Evolutionary conservation across 306 rosid genomes (phyloP).

Genomic region (Dicorynia guianensis): DNA sequence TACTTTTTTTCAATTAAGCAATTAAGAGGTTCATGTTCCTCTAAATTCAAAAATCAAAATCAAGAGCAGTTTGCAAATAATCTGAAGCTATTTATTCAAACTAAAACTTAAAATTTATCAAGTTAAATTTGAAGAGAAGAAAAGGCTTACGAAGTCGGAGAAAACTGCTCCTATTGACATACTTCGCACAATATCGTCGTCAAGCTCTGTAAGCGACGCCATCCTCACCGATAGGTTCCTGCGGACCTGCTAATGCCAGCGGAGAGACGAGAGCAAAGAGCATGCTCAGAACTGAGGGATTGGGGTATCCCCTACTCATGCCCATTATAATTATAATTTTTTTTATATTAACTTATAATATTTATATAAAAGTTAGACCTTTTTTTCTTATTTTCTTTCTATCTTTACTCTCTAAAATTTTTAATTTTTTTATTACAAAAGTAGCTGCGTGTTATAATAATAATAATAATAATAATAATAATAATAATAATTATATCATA

Average conservation of each 20-base stretch:
- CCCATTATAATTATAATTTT: too few species aligned
- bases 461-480: too few species aligned
- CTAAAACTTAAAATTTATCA: background rate
- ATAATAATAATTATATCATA: too few species aligned
- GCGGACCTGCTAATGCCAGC: background rate
- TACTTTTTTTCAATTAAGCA: background rate
- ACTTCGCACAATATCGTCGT: slow-evolving; percentile 71
- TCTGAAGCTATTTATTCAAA: background rate
- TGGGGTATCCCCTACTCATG: too few species aligned
- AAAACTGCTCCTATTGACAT: slow-evolving; percentile 91
- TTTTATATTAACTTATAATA: too few species aligned
- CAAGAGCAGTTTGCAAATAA: background rate
- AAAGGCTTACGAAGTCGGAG: slow-evolving; percentile 78
- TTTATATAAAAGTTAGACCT: too few species aligned
- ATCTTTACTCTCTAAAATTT: too few species aligned
- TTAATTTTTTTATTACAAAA: too few species aligned
- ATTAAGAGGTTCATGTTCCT: background rate
- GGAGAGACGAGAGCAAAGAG: background rate
- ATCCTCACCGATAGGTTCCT: slow-evolving; percentile 31
- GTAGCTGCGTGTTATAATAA: too few species aligned
- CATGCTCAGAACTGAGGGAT: background rate
- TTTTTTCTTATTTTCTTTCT: too few species aligned
- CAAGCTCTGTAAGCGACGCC: slow-evolving; percentile 73
- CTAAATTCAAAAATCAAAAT: background rate
- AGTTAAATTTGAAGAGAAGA: background rate